Evolutionary conservation across 352 stramenopile species (phyloP), one percentile per base, ranked within the genome.

Genomic region (Saprolegnia parasitica): DNA sequence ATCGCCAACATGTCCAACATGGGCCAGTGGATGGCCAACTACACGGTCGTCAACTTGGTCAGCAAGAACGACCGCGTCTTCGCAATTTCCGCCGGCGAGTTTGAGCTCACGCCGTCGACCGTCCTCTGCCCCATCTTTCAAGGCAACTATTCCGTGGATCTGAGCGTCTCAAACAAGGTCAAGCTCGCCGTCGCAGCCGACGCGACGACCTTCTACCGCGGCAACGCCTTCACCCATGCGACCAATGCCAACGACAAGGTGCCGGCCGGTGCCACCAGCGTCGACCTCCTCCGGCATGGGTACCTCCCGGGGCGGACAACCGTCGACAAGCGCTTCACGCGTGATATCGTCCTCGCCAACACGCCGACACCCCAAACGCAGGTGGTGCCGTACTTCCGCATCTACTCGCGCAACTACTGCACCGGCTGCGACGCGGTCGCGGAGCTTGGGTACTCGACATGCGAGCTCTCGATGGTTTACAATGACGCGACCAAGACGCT

Each of bases 21-120:
- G 18, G 63, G 63, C 20, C 26, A 70, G 4, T 70, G 63, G 63
- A 70, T 70, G 63, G 45, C 46, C 29, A 40, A 70, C 54, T 70
- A 58, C 39, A 39, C 39, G 10, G 37, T 70, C 21, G 15, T 37
- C 4, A 70, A 70, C 10, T 16, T 70, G 4, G 45, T 39, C 4
- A n/a, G 15, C 23, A 62, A 37, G 13, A 42, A n/a, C n/a, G 5
- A 52, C 20, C 21, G 13, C 6, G n/a, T 70, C 1, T 70, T 39
- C 29, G 9, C 55, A 1, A 26, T 70, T 29, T 29, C 63, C 6
- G 63, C n/a, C 8, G 63, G 63, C 8, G 37, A 56, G 54, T 70
- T 47, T 39, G 26, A 23, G 1, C 15, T 70, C 1, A 49, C n/a
- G n/a, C n/a, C 23, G 8, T 16, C 10, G 11, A 5, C 54, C 47